These are phyloP conservation scores for Silene coronaria DNA, from an alignment of 179 eudicot genomes.

Conservation along the genomic window DNA sequence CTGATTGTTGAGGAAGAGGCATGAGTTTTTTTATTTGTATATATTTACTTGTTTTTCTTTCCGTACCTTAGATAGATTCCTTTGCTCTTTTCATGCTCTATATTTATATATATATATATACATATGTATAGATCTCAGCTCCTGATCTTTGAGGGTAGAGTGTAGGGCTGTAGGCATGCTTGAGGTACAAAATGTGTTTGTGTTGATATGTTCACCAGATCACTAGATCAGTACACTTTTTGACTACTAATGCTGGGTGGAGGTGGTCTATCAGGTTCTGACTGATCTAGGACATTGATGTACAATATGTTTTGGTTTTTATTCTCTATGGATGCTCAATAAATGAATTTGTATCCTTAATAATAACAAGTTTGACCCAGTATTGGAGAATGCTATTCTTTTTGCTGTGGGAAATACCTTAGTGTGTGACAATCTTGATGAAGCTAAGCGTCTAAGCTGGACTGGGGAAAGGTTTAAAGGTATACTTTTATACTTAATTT, in stretches of 20 bases:
- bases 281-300: not conserved
- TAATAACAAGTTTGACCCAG: constrained; percentile 67
- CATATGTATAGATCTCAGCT: too few relatives aligned
- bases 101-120: too few relatives aligned
- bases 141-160: not conserved
- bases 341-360: constrained; percentile 44
- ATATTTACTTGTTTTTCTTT: not conserved
- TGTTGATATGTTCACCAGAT: not conserved
- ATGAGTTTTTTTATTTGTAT: not conserved
- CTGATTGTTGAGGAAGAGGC: not conserved
- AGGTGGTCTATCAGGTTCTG: not conserved
- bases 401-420: constrained; percentile 96
- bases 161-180: not conserved
- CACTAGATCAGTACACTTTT: not conserved
- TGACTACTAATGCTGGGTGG: not conserved
- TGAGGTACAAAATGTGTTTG: not conserved
- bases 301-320: not conserved
- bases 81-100: not conserved
- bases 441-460: constrained; percentile 96
- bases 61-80: not conserved
- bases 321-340: not conserved
- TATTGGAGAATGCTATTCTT: constrained; percentile 78
- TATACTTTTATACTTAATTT: constrained; percentile 18
- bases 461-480: constrained; percentile 90
- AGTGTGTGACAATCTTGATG: constrained; percentile 86